Percentiles rank a stretch among this genome's conserved stretches.
Conservation (phyloP, 768 basidiomycete genomes). For the Leccinum ochraceum region DNA sequence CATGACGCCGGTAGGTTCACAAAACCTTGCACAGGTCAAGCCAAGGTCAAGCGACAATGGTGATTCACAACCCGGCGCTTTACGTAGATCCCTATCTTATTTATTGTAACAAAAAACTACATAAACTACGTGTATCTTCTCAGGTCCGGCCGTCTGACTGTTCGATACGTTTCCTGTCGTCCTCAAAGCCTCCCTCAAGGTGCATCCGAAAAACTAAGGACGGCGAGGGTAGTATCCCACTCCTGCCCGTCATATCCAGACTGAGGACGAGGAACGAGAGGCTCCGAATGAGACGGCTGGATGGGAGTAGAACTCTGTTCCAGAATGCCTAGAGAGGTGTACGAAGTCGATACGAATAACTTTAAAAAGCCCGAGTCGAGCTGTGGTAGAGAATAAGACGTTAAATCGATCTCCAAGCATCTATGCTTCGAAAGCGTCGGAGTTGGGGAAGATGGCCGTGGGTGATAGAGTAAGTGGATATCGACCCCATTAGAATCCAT, state of each 20-base stretch:
- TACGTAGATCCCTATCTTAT: not conserved
- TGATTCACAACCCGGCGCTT: not conserved
- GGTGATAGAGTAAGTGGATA: slow-evolving; percentile 57
- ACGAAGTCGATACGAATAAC: slow-evolving; percentile 54
- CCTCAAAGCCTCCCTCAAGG: slow-evolving; percentile 1
- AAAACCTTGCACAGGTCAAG: too few species aligned
- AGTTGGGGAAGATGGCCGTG: slow-evolving; percentile 36
- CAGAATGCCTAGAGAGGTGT: slow-evolving; percentile 48
- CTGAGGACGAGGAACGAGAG: slow-evolving; percentile 7
- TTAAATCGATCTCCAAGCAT: slow-evolving; percentile 39
- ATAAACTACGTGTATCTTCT: not conserved
- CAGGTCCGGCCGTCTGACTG: slow-evolving; percentile 15
- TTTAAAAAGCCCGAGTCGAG: slow-evolving; percentile 56
- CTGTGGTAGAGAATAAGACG: slow-evolving; percentile 44
- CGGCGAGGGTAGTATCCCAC: slow-evolving; percentile 33
- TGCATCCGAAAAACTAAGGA: slow-evolving; percentile 22
- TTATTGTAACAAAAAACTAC: not conserved
- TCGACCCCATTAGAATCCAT: slow-evolving; percentile 59
- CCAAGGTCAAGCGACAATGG: too few species aligned
- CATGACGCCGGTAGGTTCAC: too few species aligned
- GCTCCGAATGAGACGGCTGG: slow-evolving; percentile 18
- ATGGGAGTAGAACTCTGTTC: slow-evolving; percentile 43
- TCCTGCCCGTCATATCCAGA: slow-evolving; percentile 21
- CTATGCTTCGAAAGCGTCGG: slow-evolving; percentile 48
- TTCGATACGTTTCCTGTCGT: not conserved